Evolutionary conservation across 345 rosid species (phyloP), one percentile per base, ranked within the genome.

Genomic region (Nephelium lappaceum): DNA sequence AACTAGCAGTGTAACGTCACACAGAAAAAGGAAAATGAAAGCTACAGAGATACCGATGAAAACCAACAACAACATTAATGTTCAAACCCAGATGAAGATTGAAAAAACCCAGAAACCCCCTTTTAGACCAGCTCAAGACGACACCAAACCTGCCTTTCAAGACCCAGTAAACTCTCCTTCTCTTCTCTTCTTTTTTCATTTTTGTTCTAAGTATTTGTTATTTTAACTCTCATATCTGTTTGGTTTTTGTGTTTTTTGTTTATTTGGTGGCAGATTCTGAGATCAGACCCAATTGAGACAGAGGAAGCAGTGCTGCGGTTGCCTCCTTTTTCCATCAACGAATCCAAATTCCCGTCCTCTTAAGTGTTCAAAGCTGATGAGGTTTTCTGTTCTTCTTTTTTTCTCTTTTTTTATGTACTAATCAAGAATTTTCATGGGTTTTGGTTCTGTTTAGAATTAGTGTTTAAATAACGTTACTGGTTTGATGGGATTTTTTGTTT

Each of bases 201-300:
- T 38, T 60, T 19, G 11, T 31, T 21, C 18, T 66, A 0, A 10
- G 9, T 24, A 6, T 49, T 43, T 31, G 5, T 24, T 72, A 31
- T 66, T 21, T n/a, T n/a, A 64, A 7, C 61, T 21, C 24, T 72
- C 12, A 45, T 45, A 45, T 51, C 4, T 47, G 60, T 47, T 60
- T 11, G 73, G 43, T 45, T 77, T 41, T 71, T 31, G 36, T 31
- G 36, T 36, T 19, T 43, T 19, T 15, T 18, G 58, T 67, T 9
- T 36, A 5, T 7, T n/a, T 49, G 5, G n/a, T 51, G 60, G 60
- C 75, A 93, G 97, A 88, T 93, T 36, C 73, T 86, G 80, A 85
- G 95, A 79, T 90, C 98, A 12, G 96, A 93, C 69, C 98, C 92
- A 6, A 85, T 86, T 67, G 93, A 91, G 83, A 89, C 91, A 0